These are phyloP conservation scores for Suillus bovinus DNA, from an alignment of 768 basidiomycete genomes.

Conservation along the genomic window DNA sequence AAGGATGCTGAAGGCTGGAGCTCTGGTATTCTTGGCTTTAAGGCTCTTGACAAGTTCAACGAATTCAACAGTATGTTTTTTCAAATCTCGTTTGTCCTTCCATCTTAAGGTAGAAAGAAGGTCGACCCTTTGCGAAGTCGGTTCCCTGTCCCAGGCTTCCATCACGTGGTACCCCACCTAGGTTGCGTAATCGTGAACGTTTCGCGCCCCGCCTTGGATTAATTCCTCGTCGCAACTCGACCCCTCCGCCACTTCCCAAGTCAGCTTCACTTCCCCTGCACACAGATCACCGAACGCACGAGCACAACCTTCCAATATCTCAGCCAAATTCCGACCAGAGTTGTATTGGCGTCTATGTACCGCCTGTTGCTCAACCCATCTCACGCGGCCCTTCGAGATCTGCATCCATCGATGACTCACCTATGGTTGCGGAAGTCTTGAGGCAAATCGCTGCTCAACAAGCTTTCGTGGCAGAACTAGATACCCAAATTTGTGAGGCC, in stretches of 20 bases:
- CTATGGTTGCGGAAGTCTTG: constrained; percentile 71
- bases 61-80: constrained; percentile 60
- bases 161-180: constrained; percentile 53
- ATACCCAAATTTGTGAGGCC: constrained; percentile 65
- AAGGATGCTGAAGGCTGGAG: constrained; percentile 75
- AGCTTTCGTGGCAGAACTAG: constrained; percentile 64
- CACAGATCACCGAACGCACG: constrained; percentile 40
- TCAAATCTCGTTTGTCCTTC: background rate
- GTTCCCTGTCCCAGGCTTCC: constrained; percentile 43
- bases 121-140: constrained; percentile 53
- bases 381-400: constrained; percentile 27
- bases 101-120: constrained; percentile 25
- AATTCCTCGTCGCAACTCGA: constrained; percentile 57
- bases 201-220: constrained; percentile 42
- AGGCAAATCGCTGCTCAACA: constrained; percentile 70
- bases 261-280: constrained; percentile 80
- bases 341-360: constrained; percentile 28
- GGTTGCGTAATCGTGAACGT: constrained; percentile 57
- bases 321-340: constrained; percentile 29
- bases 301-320: constrained; percentile 25
- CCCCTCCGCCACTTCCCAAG: constrained; percentile 83
- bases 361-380: constrained; percentile 23
- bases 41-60: constrained; percentile 67
- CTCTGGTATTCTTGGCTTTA: constrained; percentile 77
- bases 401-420: constrained; percentile 55